phyloP scores from a whole-genome alignment of 306 rosid species.

The Acacia melanoxylon region DNA sequence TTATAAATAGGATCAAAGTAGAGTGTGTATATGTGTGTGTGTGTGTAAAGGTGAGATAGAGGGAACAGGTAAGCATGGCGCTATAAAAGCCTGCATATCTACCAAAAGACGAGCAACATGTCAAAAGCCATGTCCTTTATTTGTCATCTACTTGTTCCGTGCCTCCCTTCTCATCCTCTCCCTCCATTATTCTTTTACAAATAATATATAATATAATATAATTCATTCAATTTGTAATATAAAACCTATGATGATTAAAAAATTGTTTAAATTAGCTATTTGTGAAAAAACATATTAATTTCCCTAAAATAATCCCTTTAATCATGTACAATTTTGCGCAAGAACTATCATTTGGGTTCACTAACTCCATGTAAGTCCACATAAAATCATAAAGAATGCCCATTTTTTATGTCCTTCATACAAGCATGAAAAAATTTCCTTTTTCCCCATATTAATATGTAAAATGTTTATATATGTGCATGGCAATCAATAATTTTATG shows the following conservation, averaged over 20 bases:
- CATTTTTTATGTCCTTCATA: neutral
- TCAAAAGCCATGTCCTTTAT: slow-evolving; percentile 44
- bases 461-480: neutral
- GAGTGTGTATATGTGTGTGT: neutral
- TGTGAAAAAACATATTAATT: too few relatives aligned
- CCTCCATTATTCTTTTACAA: neutral
- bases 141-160: slow-evolving; percentile 48
- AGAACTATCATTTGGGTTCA: too few relatives aligned
- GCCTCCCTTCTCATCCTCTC: slow-evolving; percentile 22
- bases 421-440: neutral
- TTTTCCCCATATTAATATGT: neutral
- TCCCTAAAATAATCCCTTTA: too few relatives aligned
- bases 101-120: slow-evolving; percentile 55
- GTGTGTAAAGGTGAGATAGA: neutral
- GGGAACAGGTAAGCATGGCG: slow-evolving; percentile 74
- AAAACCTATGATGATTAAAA: too few relatives aligned
- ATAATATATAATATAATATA: too few relatives aligned
- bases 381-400: neutral
- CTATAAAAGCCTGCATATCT: slow-evolving; percentile 66
- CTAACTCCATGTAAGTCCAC: too few relatives aligned
- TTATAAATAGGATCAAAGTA: too few relatives aligned
- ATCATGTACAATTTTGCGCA: too few relatives aligned
- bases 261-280: too few relatives aligned
- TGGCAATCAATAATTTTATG: neutral
- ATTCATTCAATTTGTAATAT: too few relatives aligned